Base-by-base conservation (phyloP, 73 alveolate species). In the Paramecium tetraurelia region DNA sequence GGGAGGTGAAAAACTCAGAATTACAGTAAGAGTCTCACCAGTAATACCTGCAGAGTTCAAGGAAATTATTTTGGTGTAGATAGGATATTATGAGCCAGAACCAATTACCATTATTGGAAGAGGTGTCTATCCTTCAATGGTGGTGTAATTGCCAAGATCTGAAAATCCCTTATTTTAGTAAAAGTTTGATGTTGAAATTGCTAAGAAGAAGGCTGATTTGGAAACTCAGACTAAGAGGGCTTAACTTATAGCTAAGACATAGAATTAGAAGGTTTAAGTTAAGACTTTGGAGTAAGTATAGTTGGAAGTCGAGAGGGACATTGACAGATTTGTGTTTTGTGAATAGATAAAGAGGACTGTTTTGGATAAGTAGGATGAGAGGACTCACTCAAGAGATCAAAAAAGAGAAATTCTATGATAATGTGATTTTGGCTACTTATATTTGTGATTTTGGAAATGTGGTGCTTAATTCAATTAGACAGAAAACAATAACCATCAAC, bases 21-120 rank as follows among this genome's bases (percentile, higher is more conserved):
- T 98, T 1, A 92, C 96, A 8, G 96, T 98, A 35, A 98, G 95
- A 93, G 95, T 98, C 71, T 96, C 96, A 72, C 99, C 99, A 0
- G 99, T 99, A 1, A 96, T 98, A 38, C 99, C 99, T 18, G 99
- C 97, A 85, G 96, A 97, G 69, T 93, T 98, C 85, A 98, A 97
- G 50, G 99, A 98, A 85, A 95, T 97, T 90, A 94, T 98, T 59
- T 92, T 96, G 68, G 99, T 98, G 3, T 99, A 98, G 94, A 94
- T 98, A 50, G 99, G 99, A 46, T 99, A 98, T 92, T 98, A 95
- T 95, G 99, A 98, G 75, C 99, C 99, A 9, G 96, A 97, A 92
- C 96, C 96, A 84, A 94, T 98, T 84, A 97, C 98, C 59, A 96
- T 98, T 58, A 95, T 92, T 93, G 99, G 99, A 10, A 97, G 93